phyloP scores from a whole-genome alignment of 805 yeast genomes.

The Cyberlindnera americana region DNA sequence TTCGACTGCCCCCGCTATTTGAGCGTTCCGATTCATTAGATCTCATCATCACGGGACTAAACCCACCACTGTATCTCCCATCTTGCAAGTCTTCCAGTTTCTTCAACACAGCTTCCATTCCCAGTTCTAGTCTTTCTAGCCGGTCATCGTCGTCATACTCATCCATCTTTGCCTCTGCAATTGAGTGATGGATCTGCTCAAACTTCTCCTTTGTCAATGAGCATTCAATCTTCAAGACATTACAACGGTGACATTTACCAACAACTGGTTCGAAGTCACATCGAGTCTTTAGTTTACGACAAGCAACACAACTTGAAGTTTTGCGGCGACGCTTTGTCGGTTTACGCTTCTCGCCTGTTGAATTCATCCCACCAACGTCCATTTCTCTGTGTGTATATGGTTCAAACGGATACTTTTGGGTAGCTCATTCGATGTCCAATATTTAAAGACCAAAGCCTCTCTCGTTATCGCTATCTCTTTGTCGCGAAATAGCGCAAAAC shows the following conservation, averaged over 20 bases:
- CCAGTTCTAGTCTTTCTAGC: slow-evolving; percentile 12
- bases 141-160: slow-evolving; percentile 8
- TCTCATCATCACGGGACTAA: not conserved
- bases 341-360: not conserved
- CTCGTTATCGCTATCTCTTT: no score
- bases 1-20: slow-evolving; percentile 10
- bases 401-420: no score
- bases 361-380: not conserved
- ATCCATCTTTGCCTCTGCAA: slow-evolving; percentile 12
- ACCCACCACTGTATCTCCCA: not conserved
- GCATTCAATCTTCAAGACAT: slow-evolving; percentile 43
- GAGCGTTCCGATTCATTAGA: not conserved
- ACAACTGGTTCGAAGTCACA: slow-evolving; percentile 46
- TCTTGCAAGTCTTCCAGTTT: slow-evolving; percentile 19
- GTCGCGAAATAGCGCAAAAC: no score
- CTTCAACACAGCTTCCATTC: slow-evolving; percentile 26
- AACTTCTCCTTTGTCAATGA: slow-evolving; percentile 37
- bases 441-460: no score
- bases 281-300: slow-evolving; percentile 55
- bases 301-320: slow-evolving; percentile 45
- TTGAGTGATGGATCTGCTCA: slow-evolving; percentile 23
- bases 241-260: slow-evolving; percentile 51
- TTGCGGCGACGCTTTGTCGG: slow-evolving; percentile 34
- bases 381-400: not conserved
- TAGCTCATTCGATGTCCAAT: no score